Conservation (phyloP, 306 rosid genomes). For the Trifolium dubium region DNA sequence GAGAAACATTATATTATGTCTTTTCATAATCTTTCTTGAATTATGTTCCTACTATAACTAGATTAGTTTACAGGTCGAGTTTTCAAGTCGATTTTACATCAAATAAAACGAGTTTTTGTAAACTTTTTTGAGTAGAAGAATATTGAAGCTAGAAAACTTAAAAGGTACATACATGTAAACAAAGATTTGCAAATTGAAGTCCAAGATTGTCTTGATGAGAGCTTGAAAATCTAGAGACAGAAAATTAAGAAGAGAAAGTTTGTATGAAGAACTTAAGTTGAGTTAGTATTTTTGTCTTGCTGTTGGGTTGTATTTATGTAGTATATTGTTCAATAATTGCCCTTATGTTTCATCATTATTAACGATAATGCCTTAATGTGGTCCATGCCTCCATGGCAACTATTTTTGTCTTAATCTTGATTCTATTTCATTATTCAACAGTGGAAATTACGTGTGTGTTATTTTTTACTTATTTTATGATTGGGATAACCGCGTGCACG, state of each 20-base stretch:
- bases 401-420: background rate
- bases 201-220: slow-evolving; percentile 30
- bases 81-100: too few relatives aligned
- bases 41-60: slow-evolving; percentile 28
- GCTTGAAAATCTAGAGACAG: slow-evolving; percentile 1
- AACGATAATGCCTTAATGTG: slow-evolving; percentile 35
- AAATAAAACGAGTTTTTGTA: too few relatives aligned
- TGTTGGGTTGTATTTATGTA: slow-evolving; percentile 44
- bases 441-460: background rate
- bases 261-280: slow-evolving; percentile 15
- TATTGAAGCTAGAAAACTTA: background rate
- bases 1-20: slow-evolving; percentile 17
- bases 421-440: background rate
- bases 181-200: slow-evolving; percentile 8
- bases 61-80: background rate
- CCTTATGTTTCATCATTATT: slow-evolving; percentile 40
- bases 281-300: slow-evolving; percentile 4
- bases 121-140: background rate
- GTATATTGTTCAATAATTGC: slow-evolving; percentile 11
- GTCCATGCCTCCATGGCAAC: slow-evolving; percentile 3
- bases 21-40: slow-evolving; percentile 41
- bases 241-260: slow-evolving; percentile 18
- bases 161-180: slow-evolving; percentile 19
- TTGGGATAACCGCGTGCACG: background rate
- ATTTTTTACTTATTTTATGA: background rate